A percentile compares a stretch with the other conserved stretches of the same genome.
Conservation (phyloP, 164 flowering plant species). For the Hamamelis virginiana region DNA sequence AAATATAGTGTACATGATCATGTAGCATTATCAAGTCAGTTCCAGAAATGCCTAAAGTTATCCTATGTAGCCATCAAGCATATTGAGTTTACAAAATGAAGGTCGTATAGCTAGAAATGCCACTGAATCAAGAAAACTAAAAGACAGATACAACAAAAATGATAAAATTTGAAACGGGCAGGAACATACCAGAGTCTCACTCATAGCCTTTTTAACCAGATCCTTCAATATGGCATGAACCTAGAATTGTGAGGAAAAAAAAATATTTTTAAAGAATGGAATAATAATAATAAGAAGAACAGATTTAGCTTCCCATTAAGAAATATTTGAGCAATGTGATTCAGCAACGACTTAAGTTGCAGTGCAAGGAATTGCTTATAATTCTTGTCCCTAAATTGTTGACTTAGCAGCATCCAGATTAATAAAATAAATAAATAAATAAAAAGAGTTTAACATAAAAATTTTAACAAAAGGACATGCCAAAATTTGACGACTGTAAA, state of each 20-base stretch:
- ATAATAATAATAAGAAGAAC: neutral
- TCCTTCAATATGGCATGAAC: constrained; percentile 78
- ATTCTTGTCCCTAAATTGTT: too few relatives aligned
- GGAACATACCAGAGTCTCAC: constrained; percentile 61
- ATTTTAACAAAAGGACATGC: too few relatives aligned
- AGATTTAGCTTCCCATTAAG: neutral
- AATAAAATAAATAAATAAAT: too few relatives aligned
- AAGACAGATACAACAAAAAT: neutral
- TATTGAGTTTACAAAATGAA: too few relatives aligned
- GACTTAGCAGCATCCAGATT: too few relatives aligned
- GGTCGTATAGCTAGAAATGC: neutral
- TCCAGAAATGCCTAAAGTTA: too few relatives aligned
- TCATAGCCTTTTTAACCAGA: constrained; percentile 71
- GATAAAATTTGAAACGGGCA: neutral
- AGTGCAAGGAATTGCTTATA: too few relatives aligned
- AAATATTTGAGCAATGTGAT: neutral
- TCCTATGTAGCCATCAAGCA: too few relatives aligned
- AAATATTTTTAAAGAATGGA: neutral
- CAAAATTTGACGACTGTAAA: too few relatives aligned
- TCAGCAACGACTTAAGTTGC: neutral
- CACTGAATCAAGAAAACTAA: neutral
- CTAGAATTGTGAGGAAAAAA: constrained; percentile 33
- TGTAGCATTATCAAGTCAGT: too few relatives aligned
- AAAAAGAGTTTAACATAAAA: too few relatives aligned
- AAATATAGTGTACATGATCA: too few relatives aligned